Evolutionary conservation across 2,329 filamentous ascomycete species (phyloP).

Genomic region (Exophiala dermatitidis): DNA sequence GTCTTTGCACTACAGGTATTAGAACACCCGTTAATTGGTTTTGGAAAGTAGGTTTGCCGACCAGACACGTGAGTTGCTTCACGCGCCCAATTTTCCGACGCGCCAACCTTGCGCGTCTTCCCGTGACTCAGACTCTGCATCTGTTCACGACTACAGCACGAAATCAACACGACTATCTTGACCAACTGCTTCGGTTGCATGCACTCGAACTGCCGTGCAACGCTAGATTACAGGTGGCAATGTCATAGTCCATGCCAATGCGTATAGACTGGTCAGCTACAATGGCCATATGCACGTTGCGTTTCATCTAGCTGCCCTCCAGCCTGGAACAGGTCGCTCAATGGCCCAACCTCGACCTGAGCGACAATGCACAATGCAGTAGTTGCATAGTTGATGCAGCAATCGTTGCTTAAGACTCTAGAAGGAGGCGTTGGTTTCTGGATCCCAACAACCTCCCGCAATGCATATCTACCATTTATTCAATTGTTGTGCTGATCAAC

Average conservation of each 20-base stretch:
- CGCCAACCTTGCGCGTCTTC: conserved; percentile 2
- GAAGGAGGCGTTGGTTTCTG: conserved; percentile 9
- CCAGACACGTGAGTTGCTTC: not conserved
- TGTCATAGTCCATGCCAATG: not conserved
- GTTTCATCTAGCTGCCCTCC: conserved; percentile 19
- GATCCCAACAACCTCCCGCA: not conserved
- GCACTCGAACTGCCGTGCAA: conserved; percentile 11
- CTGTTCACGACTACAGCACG: conserved; percentile 11
- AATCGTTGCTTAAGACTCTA: not conserved
- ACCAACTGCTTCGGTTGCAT: conserved; percentile 22
- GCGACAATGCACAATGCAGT: conserved; percentile 4
- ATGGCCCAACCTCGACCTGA: conserved; percentile 14
- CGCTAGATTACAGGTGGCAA: conserved; percentile 8
- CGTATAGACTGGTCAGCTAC: conserved; percentile 9
- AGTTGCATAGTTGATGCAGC: conserved; percentile 6
- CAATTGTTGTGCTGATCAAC: conserved; percentile 10
- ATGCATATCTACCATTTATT: conserved; percentile 4
- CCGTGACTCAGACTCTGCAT: conserved; percentile 12
- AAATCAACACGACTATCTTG: conserved; percentile 16
- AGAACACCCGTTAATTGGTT: no score
- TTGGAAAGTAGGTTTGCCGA: no score
- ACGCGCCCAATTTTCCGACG: not conserved
- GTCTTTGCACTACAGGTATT: no score
- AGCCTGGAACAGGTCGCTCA: conserved; percentile 16
- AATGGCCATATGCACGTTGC: conserved; percentile 1